Evolutionary conservation across 257 asterid species (phyloP), one percentile per base, ranked within the genome.

Genomic region (Haberlea rhodopensis): DNA sequence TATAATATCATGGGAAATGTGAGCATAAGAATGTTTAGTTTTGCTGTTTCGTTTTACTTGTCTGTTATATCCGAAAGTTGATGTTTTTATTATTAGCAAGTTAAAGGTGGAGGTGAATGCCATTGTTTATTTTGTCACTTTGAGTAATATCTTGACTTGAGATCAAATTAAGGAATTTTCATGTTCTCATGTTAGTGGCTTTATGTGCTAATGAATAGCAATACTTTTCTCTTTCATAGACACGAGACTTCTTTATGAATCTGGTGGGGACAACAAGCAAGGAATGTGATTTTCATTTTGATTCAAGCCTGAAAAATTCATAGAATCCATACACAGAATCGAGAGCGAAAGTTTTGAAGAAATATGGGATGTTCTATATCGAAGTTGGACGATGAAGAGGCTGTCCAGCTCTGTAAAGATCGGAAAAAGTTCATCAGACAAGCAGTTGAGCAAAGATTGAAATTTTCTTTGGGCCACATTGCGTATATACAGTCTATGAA

Each of bases 281-380:
- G 53, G 67, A 51, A 61, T 24, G 71, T 56, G 73, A 74, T 65
- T 86, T 68, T 34, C 76, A 57, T 61, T 84, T 82, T 24, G 84
- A 80, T 77, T 82, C 77, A 26, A 68, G 80, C 72, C 81, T 81
- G 65, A 81, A 81, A 65, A 78, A 73, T 52, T 80, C 87, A 27
- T 77, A 79, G 70, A 71, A 70, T 1, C 18, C 37, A 5, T 15
- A 57, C 24, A 15, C 49, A 54, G 32, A 18, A 43, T 16, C 49
- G 49, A 15, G n/a, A 24, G 32, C 62, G 58, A 62, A 56, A 49
- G 57, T 57, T 18, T 43, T 24, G 23, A 43, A 43, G 60, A 43
- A 28, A 68, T 84, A 80, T 92, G 99, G 99, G 99, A 80, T 92
- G 99, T 74, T 92, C 99, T 52, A 69, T 84, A 28, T 92, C 99